These are phyloP conservation scores for Bidens hawaiensis DNA, from an alignment of 140 eudicot species.

Conservation along the genomic window DNA sequence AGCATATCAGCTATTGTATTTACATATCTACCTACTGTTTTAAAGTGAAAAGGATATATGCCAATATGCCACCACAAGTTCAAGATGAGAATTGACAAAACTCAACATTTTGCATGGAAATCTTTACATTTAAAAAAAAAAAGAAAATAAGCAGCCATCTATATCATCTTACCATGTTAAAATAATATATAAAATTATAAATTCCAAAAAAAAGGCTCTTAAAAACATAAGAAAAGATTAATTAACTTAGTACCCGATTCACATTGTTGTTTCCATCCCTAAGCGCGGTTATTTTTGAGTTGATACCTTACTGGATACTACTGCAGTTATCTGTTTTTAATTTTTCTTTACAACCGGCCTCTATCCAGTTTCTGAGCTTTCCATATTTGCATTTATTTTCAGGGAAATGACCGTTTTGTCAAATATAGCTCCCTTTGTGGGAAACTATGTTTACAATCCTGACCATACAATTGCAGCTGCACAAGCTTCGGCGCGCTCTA, in stretches of 20 bases:
- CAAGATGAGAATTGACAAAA: slow-evolving; percentile 9
- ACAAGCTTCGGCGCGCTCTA: slow-evolving; percentile 34
- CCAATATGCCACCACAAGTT: slow-evolving; percentile 7
- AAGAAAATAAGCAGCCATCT: not conserved
- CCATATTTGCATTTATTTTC: slow-evolving; percentile 23
- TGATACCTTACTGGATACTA: not conserved
- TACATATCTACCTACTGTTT: slow-evolving; percentile 1
- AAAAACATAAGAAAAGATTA: not conserved
- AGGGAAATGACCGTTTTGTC: slow-evolving; percentile 60
- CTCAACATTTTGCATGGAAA: slow-evolving; percentile 8
- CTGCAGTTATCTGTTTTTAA: not conserved
- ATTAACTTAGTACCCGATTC: not conserved
- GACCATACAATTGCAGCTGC: slow-evolving; percentile 34
- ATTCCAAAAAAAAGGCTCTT: not conserved
- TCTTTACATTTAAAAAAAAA: slow-evolving; percentile 6
- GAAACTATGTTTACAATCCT: slow-evolving; percentile 32
- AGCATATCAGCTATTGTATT: not conserved
- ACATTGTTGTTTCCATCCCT: not conserved
- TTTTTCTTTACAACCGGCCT: slow-evolving; percentile 1
- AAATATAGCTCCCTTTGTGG: slow-evolving; percentile 35
- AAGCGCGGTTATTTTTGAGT: not conserved
- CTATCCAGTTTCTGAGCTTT: slow-evolving; percentile 21
- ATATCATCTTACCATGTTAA: slow-evolving; percentile 5
- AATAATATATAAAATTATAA: not conserved
- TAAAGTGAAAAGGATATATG: slow-evolving; percentile 3